Base-by-base conservation (phyloP, 2,329 filamentous ascomycete species). In the Aspergillus hiratsukae region DNA sequence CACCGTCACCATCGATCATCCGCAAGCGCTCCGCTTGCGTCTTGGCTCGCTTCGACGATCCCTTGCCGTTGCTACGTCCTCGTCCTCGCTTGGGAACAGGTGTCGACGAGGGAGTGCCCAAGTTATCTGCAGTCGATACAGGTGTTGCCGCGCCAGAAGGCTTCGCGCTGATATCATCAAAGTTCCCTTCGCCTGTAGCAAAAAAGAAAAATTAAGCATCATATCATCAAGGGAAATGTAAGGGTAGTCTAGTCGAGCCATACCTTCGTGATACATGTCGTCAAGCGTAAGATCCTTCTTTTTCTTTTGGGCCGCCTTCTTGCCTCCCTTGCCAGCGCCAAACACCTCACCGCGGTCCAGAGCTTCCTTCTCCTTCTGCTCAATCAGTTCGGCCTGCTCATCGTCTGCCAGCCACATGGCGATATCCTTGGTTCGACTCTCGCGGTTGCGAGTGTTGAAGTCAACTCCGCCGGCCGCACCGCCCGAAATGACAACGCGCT, bases 201-300 rank as follows among this genome's bases (percentile, higher is more conserved):
- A 45, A 45, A 49, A n/a, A 35, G 46, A 35, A 27, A 52, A 48
- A 17, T 46, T 63, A 58, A 61, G 59, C 50, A 43, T 51, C 46
- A 9, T 25, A 8, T 3, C 9, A 9, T 37, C 3, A 40, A 28
- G 4, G 7, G 19, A 52, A 52, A 35, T 46, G 29, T n/a, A 31
- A 5, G 1, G 19, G 5, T 58, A n/a, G 4, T 54, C 14, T 58
- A n/a, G 4, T 54, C 14, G 28, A 27, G n/a, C 78, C 90, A 86
- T 74, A 96, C 94, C 94, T 82, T 99, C 94, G 73, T 99, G 94
- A 77, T 99, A 99, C 90, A 99, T 91, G 71, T 97, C 93, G 73
- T 97, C 94, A 75, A 97, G 78, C 68, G 81, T 86, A 61, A 87
- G 76, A 71, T 87, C 84, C 54, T 74, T 74, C 73, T 76, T 75